Evolutionary conservation across 306 rosid genomes (phyloP).

Genomic region (Notholithocarpus densiflorus): DNA sequence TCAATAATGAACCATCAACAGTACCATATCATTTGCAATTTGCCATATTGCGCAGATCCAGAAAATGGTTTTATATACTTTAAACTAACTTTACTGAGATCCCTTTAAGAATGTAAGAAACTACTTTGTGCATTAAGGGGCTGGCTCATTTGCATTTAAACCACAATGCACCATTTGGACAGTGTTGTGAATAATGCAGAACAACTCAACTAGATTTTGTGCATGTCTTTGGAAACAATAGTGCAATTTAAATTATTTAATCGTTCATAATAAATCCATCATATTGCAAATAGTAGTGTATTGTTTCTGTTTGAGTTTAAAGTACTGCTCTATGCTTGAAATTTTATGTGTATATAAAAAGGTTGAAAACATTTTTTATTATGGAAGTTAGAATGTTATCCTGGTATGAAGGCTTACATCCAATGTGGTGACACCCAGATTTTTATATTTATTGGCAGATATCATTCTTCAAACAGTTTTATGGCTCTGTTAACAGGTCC

Average conservation of each 20-base stretch:
- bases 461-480: slow-evolving; percentile 82
- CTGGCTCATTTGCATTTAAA: no score
- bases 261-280: background rate
- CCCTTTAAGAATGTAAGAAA: no score
- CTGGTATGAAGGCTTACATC: background rate
- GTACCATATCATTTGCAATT: no score
- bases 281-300: background rate
- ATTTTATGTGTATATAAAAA: background rate
- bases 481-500: slow-evolving; percentile 58
- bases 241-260: background rate
- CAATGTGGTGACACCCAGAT: slow-evolving; percentile 3
- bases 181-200: background rate
- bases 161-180: background rate
- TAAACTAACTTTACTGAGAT: no score
- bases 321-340: background rate
- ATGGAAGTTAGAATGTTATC: background rate
- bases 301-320: background rate
- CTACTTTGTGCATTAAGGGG: no score
- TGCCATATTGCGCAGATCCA: no score
- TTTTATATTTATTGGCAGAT: slow-evolving; percentile 40
- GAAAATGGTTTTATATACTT: no score
- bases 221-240: background rate
- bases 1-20: no score
- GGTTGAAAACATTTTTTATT: background rate
- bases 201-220: background rate